Evolutionary conservation across 2,329 filamentous ascomycete species (phyloP).

Genomic region (Apiospora pterosperma): DNA sequence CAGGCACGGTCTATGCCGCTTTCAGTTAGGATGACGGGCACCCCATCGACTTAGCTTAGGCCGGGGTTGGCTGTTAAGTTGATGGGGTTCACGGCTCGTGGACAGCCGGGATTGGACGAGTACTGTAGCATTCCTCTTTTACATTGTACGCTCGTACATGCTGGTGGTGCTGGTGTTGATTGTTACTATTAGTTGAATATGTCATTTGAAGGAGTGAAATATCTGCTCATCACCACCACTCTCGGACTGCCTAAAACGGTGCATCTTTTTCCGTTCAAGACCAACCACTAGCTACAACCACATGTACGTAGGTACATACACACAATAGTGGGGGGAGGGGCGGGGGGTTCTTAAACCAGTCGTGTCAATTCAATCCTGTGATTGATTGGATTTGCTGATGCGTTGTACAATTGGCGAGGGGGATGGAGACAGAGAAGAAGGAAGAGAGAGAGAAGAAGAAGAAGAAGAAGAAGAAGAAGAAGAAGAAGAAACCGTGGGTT

Average conservation of each 20-base stretch:
- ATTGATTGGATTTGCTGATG: conserved; percentile 2
- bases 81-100: neutral
- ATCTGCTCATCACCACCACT: too few relatives aligned
- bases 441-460: conserved; percentile 5
- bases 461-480: neutral
- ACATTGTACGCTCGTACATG: neutral
- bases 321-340: neutral
- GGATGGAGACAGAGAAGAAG: conserved; percentile 3
- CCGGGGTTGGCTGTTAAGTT: neutral
- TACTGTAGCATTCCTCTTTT: neutral
- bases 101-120: neutral
- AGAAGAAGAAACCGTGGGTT: conserved; percentile 18
- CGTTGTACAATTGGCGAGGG: conserved; percentile 5
- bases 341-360: neutral
- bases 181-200: neutral
- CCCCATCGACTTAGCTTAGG: conserved; percentile 1
- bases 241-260: too few relatives aligned
- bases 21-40: neutral
- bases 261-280: too few relatives aligned
- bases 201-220: neutral
- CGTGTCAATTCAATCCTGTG: neutral
- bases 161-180: neutral
- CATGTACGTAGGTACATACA: neutral
- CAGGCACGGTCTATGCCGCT: neutral
- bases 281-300: too few relatives aligned